Conservation (phyloP, 2,329 filamentous ascomycete genomes). For the Plectosphaerella sp. region DNA sequence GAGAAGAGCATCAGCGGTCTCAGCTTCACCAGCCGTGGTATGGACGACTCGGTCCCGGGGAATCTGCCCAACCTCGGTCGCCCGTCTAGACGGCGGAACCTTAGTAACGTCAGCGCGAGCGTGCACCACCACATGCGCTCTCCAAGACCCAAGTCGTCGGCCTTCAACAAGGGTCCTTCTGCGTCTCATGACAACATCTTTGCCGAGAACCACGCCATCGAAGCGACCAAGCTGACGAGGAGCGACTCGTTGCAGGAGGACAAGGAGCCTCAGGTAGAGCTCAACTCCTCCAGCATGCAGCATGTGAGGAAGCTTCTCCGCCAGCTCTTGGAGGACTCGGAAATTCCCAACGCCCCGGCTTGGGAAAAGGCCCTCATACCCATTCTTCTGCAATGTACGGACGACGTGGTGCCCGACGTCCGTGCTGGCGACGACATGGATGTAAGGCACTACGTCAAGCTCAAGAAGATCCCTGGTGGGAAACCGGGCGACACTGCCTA, state of each 20-base stretch:
- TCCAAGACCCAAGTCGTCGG: conserved; percentile 58
- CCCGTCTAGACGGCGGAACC: conserved; percentile 68
- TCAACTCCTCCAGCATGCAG: conserved; percentile 81
- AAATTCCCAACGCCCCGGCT: conserved; percentile 65
- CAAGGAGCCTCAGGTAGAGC: conserved; percentile 70
- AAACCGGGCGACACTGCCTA: conserved; percentile 91
- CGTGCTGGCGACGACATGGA: conserved; percentile 92
- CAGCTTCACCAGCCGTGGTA: conserved; percentile 64
- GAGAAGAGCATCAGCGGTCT: conserved; percentile 73
- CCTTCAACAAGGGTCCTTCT: conserved; percentile 48
- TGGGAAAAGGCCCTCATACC: conserved; percentile 92
- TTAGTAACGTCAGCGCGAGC: conserved; percentile 76
- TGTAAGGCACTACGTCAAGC: conserved; percentile 92
- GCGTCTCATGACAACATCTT: conserved; percentile 47
- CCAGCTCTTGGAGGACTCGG: conserved; percentile 75
- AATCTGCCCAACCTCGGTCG: conserved; percentile 57
- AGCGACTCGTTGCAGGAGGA: conserved; percentile 79
- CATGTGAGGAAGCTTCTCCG: conserved; percentile 83
- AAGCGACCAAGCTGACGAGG: conserved; percentile 54
- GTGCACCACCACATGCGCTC: conserved; percentile 61
- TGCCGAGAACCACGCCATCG: conserved; percentile 28
- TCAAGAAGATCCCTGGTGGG: conserved; percentile 93
- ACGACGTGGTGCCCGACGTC: conserved; percentile 92
- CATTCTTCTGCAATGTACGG: conserved; percentile 83
- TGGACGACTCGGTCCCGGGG: conserved; percentile 58